phyloP scores from a whole-genome alignment of 257 asterid species.

The Salvia hispanica region DNA sequence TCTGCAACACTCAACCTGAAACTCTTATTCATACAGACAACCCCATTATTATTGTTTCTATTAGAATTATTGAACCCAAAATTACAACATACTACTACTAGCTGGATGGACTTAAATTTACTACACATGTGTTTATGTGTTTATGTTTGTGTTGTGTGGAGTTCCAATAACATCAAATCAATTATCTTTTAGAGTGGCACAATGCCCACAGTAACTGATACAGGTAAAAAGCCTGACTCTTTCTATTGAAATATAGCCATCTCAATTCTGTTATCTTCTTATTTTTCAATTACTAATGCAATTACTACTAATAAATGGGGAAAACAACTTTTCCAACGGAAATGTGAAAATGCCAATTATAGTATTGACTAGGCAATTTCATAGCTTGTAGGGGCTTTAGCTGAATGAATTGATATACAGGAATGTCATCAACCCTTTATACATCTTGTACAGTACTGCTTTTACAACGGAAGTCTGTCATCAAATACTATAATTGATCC shows the following conservation, averaged over 20 bases:
- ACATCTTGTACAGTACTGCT: not conserved
- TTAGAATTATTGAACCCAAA: too few relatives aligned
- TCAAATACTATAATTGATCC: not conserved
- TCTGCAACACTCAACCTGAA: too few relatives aligned
- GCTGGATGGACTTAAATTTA: too few relatives aligned
- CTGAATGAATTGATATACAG: conserved; percentile 1
- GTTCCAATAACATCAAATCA: not conserved
- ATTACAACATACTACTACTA: too few relatives aligned
- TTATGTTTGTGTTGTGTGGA: too few relatives aligned
- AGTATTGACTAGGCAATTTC: not conserved
- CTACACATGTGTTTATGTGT: too few relatives aligned
- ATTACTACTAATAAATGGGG: not conserved
- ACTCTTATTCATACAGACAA: too few relatives aligned
- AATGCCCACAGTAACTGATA: conserved; percentile 11
- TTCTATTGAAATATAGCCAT: not conserved
- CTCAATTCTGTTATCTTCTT: conserved; percentile 7
- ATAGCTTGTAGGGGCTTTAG: not conserved
- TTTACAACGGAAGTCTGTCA: not conserved
- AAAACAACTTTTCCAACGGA: not conserved
- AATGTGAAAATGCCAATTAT: not conserved
- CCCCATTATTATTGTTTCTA: too few relatives aligned
- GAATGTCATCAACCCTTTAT: not conserved
- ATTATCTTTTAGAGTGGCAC: conserved; percentile 12
- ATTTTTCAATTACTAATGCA: not conserved
- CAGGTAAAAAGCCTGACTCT: not conserved